phyloP scores from a whole-genome alignment of 140 eudicot genomes.

The Anethum foeniculum region DNA sequence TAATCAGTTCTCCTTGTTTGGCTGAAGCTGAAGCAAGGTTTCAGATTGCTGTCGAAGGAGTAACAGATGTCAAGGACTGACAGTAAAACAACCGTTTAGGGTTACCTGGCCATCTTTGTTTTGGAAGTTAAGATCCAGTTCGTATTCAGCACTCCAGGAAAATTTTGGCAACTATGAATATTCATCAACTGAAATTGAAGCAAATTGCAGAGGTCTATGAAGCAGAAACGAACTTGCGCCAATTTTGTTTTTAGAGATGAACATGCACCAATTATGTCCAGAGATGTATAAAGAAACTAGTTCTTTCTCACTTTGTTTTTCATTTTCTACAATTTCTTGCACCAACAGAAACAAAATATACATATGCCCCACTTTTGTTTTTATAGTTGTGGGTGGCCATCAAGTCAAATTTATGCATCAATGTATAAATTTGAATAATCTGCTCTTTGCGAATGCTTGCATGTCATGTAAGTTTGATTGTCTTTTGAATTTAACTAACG shows the following conservation, averaged over 20 bases:
- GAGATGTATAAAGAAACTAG: background rate
- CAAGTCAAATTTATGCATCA: background rate
- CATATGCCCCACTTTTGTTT: background rate
- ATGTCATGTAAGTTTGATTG: background rate
- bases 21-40: conserved; percentile 97
- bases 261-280: background rate
- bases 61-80: conserved; percentile 80
- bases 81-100: background rate
- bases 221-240: background rate
- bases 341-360: background rate
- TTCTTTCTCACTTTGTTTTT: background rate
- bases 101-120: background rate
- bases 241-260: background rate
- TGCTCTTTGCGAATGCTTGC: background rate
- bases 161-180: background rate
- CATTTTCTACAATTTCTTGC: background rate
- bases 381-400: background rate
- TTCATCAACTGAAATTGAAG: background rate
- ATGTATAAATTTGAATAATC: background rate
- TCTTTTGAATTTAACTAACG: background rate
- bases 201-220: background rate
- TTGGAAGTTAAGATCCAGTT: background rate
- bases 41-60: conserved; percentile 79
- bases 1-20: conserved; percentile 88
- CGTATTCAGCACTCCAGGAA: background rate